These are phyloP conservation scores for Pseudopediastrum boryanum DNA, from an alignment of 139 green algal genomes.

Conservation along the genomic window DNA sequence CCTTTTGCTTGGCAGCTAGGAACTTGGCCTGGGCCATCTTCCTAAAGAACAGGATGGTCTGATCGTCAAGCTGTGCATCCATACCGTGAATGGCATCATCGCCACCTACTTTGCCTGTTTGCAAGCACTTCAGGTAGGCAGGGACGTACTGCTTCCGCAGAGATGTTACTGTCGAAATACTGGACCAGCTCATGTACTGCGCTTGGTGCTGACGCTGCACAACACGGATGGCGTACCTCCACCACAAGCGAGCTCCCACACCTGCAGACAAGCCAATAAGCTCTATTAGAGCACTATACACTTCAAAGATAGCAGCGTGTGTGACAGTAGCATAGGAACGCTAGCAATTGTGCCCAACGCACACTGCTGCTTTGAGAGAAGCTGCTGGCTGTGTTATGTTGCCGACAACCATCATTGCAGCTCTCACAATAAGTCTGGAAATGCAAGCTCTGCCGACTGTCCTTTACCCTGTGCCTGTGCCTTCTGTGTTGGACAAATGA, in stretches of 20 bases:
- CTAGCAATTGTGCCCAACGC: too few relatives aligned
- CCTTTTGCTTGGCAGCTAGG: slow-evolving; percentile 18
- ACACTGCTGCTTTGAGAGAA: too few relatives aligned
- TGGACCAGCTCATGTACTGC: slow-evolving; percentile 12
- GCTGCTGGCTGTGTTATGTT: too few relatives aligned
- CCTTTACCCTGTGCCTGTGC: too few relatives aligned
- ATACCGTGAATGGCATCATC: slow-evolving; percentile 58
- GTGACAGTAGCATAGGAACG: too few relatives aligned
- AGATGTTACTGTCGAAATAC: slow-evolving; percentile 36
- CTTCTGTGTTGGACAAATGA: too few relatives aligned
- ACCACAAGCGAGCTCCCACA: slow-evolving; percentile 69
- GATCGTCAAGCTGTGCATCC: slow-evolving; percentile 76
- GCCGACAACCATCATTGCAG: too few relatives aligned
- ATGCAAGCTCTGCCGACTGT: too few relatives aligned
- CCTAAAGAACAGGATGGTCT: slow-evolving; percentile 81
- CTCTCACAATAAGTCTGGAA: too few relatives aligned
- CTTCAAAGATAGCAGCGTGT: too few relatives aligned
- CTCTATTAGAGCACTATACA: too few relatives aligned
- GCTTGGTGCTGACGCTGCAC: slow-evolving; percentile 38
- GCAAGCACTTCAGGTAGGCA: slow-evolving; percentile 63
- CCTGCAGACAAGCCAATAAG: too few relatives aligned
- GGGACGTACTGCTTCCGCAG: slow-evolving; percentile 76
- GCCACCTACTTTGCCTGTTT: slow-evolving; percentile 41
- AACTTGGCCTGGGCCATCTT: slow-evolving; percentile 73
- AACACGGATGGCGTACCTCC: slow-evolving; percentile 74